Evolutionary conservation across 495 filamentous ascomycete genomes (phyloP), one percentile per base, ranked within the genome.

Genomic region (Rhizodiscina lignyota): DNA sequence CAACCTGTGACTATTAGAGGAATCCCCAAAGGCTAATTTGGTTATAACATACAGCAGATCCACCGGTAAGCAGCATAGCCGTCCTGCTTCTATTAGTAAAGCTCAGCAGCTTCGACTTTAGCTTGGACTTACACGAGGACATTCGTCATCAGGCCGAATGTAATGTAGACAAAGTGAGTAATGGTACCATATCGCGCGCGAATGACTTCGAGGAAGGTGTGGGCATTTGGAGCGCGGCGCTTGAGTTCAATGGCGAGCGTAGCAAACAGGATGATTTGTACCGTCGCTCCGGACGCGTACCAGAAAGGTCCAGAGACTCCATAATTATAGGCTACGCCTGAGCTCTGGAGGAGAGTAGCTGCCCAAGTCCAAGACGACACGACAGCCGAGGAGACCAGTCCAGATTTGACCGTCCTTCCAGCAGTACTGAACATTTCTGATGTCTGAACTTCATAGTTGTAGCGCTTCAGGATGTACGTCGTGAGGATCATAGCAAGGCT

Each of bases 331-430:
- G 85, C 84, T 24, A 94, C 79, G 52, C 74, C 74, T 4, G 83
- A 77, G 12, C 72, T 79, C 52, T 94, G 84, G 12, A 83, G 60
- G 2, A 82, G 59, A 6, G 77, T 84, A 28, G 79, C 78, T 1
- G 79, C 79, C 82, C 83, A 93, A 6, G 86, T 93, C 86, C 86
- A 94, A 28, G 77, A 83, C 40, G 78, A 85, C n/a, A 93, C 85
- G 23, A 93, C 86, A 12, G 86, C 86, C 18, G 80, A 77, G 2
- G 83, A 80, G 8, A 94, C 85, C 15, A 94, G 63, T 27, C 86
- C 86, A 10, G 82, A 84, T 48, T 92, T 94, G 43, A 94, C 86
- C 4, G 83, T 89, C 27, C 85, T 64, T 10, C 86, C 85, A 31
- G 86, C 86, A 2, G 86, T 94, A 37, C 69, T 82, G 67, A 93